These are phyloP conservation scores for Vigna mungo DNA, from an alignment of 306 rosid species.

Conservation along the genomic window DNA sequence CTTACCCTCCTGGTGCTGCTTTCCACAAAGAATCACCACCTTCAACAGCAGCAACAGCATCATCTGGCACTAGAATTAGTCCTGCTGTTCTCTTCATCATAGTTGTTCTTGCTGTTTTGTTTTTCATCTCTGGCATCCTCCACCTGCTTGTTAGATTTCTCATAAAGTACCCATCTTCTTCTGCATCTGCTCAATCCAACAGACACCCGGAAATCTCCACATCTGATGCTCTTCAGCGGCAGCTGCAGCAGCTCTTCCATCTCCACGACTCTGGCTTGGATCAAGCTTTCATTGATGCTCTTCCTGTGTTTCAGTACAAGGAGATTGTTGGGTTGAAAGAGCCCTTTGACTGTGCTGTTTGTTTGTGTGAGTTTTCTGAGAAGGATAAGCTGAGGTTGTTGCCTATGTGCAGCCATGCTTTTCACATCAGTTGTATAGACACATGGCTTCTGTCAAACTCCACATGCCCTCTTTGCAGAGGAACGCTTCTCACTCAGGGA, in stretches of 20 bases:
- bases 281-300: slow-evolving; percentile 96
- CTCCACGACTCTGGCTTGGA: slow-evolving; percentile 97
- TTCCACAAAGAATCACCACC: slow-evolving; percentile 58
- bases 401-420: slow-evolving; percentile 97
- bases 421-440: slow-evolving; percentile 90
- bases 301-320: slow-evolving; percentile 91
- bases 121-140: slow-evolving; percentile 93
- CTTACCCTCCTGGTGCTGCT: slow-evolving; percentile 50
- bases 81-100: slow-evolving; percentile 96
- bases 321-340: slow-evolving; percentile 92
- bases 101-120: slow-evolving; percentile 87
- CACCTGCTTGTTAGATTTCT: slow-evolving; percentile 96
- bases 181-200: slow-evolving; percentile 65
- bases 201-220: slow-evolving; percentile 76
- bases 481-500: slow-evolving; percentile 72
- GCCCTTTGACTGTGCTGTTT: slow-evolving; percentile 96
- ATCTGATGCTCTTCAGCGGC: slow-evolving; percentile 93
- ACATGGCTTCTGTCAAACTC: slow-evolving; percentile 96
- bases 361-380: slow-evolving; percentile 84
- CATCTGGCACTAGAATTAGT: slow-evolving; percentile 82
- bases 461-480: slow-evolving; percentile 95
- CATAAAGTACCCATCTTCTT: slow-evolving; percentile 76
- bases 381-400: slow-evolving; percentile 91
- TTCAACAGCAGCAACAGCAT: slow-evolving; percentile 52
- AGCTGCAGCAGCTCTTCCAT: slow-evolving; percentile 93